A percentile compares a stretch with the other conserved stretches of the same genome.
These are phyloP conservation scores for Fusarium sp. DNA, from an alignment of 2,329 filamentous ascomycete genomes.

Conservation along the genomic window DNA sequence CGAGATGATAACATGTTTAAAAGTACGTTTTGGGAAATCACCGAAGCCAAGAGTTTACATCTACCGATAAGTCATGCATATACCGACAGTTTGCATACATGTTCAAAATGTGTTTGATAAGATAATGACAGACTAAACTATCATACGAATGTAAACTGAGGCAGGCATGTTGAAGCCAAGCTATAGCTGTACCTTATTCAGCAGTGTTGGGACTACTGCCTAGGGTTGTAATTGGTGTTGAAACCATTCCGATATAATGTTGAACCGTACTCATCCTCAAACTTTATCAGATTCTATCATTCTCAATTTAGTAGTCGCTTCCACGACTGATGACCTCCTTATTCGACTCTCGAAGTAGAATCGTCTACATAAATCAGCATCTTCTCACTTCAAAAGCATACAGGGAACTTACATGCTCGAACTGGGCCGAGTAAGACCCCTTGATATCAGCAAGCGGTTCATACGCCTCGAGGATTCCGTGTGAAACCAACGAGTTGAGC, in stretches of 20 bases:
- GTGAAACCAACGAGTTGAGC: constrained; percentile 68
- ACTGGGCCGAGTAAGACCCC: constrained; percentile 74
- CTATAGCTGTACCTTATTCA: not conserved
- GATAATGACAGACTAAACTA: constrained; percentile 14
- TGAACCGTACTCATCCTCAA: constrained; percentile 8
- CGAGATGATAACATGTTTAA: constrained; percentile 5
- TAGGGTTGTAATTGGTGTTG: constrained; percentile 3
- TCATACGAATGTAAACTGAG: constrained; percentile 25
- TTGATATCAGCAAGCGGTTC: constrained; percentile 67
- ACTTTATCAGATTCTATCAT: not conserved
- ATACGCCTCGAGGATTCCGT: constrained; percentile 69
- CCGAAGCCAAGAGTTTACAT: not conserved
- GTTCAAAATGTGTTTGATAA: not conserved
- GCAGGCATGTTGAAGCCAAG: constrained; percentile 29
- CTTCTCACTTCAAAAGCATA: rapidly evolving
- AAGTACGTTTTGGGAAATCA: constrained; percentile 7
- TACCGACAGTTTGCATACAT: not conserved
- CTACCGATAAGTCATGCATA: not conserved
- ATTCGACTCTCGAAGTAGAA: constrained; percentile 57
- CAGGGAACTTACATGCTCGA: constrained; percentile 62
- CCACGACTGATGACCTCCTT: constrained; percentile 68
- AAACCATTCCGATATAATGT: constrained; percentile 14
- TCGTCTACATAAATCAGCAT: constrained; percentile 54
- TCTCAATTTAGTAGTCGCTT: constrained; percentile 59
- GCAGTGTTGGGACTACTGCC: constrained; percentile 25